Base-by-base conservation (phyloP, 2,329 filamentous ascomycete species). In the Emmonsiellopsis sp. region DNA sequence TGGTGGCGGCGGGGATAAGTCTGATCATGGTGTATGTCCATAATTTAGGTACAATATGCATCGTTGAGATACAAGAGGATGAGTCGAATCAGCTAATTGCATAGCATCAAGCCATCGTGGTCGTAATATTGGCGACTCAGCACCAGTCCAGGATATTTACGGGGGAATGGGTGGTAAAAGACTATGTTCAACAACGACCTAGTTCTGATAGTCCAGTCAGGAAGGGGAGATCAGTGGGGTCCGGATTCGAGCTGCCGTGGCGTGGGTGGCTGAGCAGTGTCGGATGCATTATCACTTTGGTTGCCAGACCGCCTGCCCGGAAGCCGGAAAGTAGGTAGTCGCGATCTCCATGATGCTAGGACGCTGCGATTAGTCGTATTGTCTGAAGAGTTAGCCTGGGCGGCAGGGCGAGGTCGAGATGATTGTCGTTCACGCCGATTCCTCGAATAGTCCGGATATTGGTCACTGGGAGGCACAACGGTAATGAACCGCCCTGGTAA, bases 401-500 rank as follows among this genome's bases (percentile, higher is more conserved):
- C 40, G n/a, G 11, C 13, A 11, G 38, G 15, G 35, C 34, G 49
- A 35, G 16, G 49, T 34, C 43, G 58, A 16, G 40, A 46, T 47
- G 54, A 31, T 37, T 60, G 57, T 13, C 59, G 54, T 5, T 58
- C 55, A 26, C 57, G 59, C 8, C 58, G 55, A 11, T 51, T 54
- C 10, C 57, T 50, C n/a, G 61, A 53, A 26, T 62, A 61, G 11
- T 58, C 58, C 16, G 47, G 35, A 49, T 62, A 57, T 38, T 62
- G 59, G 45, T 65, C 57, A 20, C 62, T 61, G 31, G 59, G 53
- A 15, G 65, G 59, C n/a, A 61, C 58, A 32, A 64, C 58, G 45
- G 62, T 63, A 53, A 68, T 62, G 47, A 70, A 63, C 31, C 70
- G 66, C 7, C 67, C 65, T n/a, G 72, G 64, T 5, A 73, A 62